Evolutionary conservation across 1,284 basidiomycete genomes (phyloP).

Genomic region (Phellopilus nigrolimitatus): DNA sequence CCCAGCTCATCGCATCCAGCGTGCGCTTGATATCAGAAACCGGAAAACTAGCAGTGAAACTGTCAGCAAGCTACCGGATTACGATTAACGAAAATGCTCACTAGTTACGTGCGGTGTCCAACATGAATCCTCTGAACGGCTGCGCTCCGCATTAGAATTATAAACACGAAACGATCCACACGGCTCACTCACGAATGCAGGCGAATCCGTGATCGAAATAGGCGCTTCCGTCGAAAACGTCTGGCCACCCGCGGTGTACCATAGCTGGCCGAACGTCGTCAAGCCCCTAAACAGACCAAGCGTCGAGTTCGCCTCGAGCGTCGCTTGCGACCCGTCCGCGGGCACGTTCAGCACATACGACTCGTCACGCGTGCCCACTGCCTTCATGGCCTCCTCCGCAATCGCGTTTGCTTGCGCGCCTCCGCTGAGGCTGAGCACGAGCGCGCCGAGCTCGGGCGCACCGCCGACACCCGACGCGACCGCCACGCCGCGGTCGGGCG

Average conservation of each 20-base stretch:
- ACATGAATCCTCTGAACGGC: slow-evolving; percentile 77
- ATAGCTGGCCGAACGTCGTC: slow-evolving; percentile 78
- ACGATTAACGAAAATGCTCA: slow-evolving; percentile 26
- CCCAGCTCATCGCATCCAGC: slow-evolving; percentile 82
- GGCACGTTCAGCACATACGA: background rate
- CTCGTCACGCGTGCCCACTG: no score
- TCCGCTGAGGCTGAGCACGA: slow-evolving; percentile 7
- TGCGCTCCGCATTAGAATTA: slow-evolving; percentile 25
- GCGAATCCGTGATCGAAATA: slow-evolving; percentile 53
- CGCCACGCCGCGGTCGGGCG: slow-evolving; percentile 44
- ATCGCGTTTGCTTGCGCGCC: slow-evolving; percentile 30
- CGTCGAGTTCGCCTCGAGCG: slow-evolving; percentile 64
- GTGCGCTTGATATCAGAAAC: slow-evolving; percentile 65
- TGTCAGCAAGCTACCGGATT: background rate
- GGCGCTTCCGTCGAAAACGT: slow-evolving; percentile 61
- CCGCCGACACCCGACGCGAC: background rate
- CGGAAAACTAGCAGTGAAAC: slow-evolving; percentile 47
- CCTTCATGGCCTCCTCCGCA: slow-evolving; percentile 48
- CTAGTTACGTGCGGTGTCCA: slow-evolving; percentile 76
- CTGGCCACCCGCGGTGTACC: slow-evolving; percentile 47
- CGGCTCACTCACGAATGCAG: slow-evolving; percentile 48
- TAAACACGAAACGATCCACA: no score
- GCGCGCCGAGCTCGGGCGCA: background rate
- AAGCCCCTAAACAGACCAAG: slow-evolving; percentile 78
- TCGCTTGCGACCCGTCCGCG: slow-evolving; percentile 60